phyloP scores from a whole-genome alignment of 352 stramenopile species.

The Globisporangium cederbergense region DNA sequence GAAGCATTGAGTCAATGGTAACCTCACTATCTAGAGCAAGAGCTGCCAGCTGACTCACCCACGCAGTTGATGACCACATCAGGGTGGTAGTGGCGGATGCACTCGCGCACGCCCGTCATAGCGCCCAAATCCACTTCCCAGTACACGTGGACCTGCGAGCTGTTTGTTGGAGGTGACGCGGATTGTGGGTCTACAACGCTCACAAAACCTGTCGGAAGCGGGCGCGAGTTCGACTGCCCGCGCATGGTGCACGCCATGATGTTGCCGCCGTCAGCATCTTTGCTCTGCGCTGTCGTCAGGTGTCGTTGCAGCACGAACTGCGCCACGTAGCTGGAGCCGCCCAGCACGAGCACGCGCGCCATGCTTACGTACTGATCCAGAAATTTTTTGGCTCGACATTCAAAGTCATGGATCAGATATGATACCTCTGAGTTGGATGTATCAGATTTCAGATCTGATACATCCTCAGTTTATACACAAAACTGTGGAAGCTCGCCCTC shows the following conservation, averaged over 20 bases:
- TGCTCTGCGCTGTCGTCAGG: slow-evolving; percentile 4
- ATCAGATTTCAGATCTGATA: too few species aligned
- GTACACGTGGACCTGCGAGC: slow-evolving; percentile 35
- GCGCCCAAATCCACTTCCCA: slow-evolving; percentile 35
- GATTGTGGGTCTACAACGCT: not conserved
- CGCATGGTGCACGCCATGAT: slow-evolving; percentile 44
- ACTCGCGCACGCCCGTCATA: slow-evolving; percentile 24
- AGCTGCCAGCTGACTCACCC: slow-evolving; percentile 22
- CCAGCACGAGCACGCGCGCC: slow-evolving; percentile 47
- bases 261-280: not conserved
- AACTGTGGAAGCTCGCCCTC: not conserved
- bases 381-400: too few species aligned
- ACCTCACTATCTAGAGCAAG: not conserved
- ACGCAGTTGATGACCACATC: slow-evolving; percentile 55
- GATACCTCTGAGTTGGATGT: not conserved
- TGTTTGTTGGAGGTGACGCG: not conserved
- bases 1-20: not conserved
- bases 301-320: slow-evolving; percentile 49
- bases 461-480: too few species aligned
- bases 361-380: not conserved
- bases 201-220: slow-evolving; percentile 30
- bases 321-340: slow-evolving; percentile 60
- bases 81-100: slow-evolving; percentile 35
- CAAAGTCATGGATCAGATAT: not conserved
- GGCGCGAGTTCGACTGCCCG: not conserved